Evolutionary conservation across 495 filamentous ascomycete species (phyloP).

Genomic region (Xylaria acuta): DNA sequence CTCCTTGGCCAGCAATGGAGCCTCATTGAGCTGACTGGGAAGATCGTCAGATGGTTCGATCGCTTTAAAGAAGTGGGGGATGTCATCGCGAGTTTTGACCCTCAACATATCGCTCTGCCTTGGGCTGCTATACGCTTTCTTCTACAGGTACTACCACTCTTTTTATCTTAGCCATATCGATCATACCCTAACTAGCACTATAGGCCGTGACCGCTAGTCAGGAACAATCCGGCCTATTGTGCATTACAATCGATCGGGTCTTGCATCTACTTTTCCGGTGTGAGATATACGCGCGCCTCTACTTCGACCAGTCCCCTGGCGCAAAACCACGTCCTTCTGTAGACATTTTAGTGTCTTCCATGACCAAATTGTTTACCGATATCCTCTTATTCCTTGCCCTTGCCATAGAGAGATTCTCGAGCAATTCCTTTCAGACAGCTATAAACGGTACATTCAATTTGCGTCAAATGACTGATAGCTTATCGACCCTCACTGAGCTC

Average conservation of each 20-base stretch:
- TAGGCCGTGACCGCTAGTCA: not conserved
- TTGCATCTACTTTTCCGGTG: not conserved
- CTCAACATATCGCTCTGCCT: slow-evolving; percentile 3
- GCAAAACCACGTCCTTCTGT: not conserved
- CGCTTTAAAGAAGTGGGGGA: not conserved
- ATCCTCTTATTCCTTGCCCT: slow-evolving; percentile 2
- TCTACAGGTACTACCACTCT: not conserved
- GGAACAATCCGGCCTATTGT: not conserved
- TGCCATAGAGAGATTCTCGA: not conserved
- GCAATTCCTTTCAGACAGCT: not conserved
- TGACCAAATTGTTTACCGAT: not conserved
- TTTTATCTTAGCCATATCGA: not conserved
- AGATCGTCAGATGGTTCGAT: not conserved
- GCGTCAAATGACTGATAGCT: not conserved
- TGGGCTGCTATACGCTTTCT: slow-evolving; percentile 9
- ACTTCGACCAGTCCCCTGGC: not conserved
- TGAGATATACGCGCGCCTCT: not conserved
- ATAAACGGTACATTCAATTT: not conserved
- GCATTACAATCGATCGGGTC: not conserved
- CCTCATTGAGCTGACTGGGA: not conserved
- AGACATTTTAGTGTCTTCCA: not conserved
- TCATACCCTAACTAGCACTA: not conserved
- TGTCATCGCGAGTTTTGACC: not conserved
- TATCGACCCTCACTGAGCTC: not conserved
- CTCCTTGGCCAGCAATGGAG: not conserved